Conservation (phyloP, 352 stramenopile species). For the Thalassiosira ordinaria region DNA sequence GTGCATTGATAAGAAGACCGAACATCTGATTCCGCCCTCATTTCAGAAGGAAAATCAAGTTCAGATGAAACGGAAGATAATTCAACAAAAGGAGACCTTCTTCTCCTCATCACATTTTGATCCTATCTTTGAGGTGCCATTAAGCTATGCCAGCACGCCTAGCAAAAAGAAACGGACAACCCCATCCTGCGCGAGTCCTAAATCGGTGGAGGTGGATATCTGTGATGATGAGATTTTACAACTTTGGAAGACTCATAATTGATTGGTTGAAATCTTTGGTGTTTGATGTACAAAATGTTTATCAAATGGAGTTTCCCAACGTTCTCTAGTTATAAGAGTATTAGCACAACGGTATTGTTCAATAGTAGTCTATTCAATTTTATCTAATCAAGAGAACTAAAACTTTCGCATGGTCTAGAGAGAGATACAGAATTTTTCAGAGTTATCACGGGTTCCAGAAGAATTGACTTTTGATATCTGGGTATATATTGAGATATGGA, state of each 20-base stretch:
- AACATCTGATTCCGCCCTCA: not conserved
- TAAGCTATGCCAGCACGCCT: not conserved
- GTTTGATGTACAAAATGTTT: too few species aligned
- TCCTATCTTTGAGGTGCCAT: not conserved
- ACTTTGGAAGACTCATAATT: not conserved
- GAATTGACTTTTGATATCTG: too few species aligned
- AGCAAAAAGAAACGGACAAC: not conserved
- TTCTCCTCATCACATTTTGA: not conserved
- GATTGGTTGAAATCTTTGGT: too few species aligned
- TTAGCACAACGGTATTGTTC: too few species aligned
- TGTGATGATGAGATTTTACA: not conserved
- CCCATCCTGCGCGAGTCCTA: not conserved
- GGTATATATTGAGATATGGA: too few species aligned
- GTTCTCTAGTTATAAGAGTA: too few species aligned
- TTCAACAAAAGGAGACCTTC: not conserved
- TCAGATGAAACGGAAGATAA: not conserved
- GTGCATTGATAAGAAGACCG: not conserved
- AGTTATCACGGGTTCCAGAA: too few species aligned
- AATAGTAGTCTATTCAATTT: too few species aligned
- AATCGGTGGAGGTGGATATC: not conserved
- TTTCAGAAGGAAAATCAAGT: not conserved
- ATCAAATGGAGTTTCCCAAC: too few species aligned
- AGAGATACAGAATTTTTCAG: too few species aligned
- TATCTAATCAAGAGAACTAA: too few species aligned
- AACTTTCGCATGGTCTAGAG: too few species aligned